Percentiles rank a stretch among this genome's conserved stretches.
Conservation (phyloP, 2,329 filamentous ascomycete genomes). For the Thyridium curvatum region DNA sequence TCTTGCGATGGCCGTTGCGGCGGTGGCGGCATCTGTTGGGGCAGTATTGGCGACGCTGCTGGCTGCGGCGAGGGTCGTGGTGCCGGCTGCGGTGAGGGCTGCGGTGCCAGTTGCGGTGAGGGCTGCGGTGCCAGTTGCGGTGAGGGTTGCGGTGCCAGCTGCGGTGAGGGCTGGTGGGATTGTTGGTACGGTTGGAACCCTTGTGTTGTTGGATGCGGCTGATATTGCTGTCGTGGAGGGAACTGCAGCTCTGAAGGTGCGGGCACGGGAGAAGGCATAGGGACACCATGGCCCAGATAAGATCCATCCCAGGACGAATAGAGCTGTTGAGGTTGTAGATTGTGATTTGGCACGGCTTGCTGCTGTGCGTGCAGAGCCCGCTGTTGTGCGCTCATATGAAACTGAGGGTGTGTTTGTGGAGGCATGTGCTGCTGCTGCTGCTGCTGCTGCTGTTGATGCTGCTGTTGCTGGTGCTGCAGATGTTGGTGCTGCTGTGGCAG, state of each 20-base stretch:
- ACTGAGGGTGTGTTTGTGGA: slow-evolving; percentile 1
- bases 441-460: slow-evolving; percentile 8
- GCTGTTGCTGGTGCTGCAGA: slow-evolving; percentile 13
- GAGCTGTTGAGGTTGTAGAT: slow-evolving; percentile 7
- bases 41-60: slow-evolving; percentile 4
- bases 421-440: slow-evolving; percentile 9
- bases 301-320: slow-evolving; percentile 9
- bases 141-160: slow-evolving; percentile 3
- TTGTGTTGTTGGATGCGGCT: slow-evolving; percentile 5
- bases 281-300: not conserved
- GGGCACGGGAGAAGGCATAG: slow-evolving; percentile 3
- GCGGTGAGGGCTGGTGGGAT: slow-evolving; percentile 9
- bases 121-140: slow-evolving; percentile 9
- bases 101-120: slow-evolving; percentile 5
- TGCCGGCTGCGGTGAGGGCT: slow-evolving; percentile 10
- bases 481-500: slow-evolving; percentile 11
- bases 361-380: slow-evolving; percentile 25
- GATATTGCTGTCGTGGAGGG: no score
- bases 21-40: slow-evolving; percentile 6
- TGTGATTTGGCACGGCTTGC: no score
- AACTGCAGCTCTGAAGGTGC: not conserved
- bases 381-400: slow-evolving; percentile 22
- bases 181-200: slow-evolving; percentile 22
- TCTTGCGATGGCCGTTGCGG: slow-evolving; percentile 5
- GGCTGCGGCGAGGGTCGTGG: slow-evolving; percentile 4